phyloP scores from a whole-genome alignment of 176 grass and related monocot genomes.

The Hordeum marinum region DNA sequence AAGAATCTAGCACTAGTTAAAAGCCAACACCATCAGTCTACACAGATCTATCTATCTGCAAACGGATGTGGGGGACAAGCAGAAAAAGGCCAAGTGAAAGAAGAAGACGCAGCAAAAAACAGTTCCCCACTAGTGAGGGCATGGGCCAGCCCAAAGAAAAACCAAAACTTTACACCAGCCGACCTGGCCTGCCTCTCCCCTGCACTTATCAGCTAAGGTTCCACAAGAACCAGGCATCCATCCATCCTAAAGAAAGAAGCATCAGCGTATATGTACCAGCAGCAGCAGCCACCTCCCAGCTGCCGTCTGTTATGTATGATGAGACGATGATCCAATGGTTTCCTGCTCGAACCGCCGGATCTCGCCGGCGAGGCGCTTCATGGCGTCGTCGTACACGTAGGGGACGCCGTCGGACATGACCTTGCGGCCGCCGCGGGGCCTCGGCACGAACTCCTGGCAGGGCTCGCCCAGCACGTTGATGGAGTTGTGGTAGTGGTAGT shows the following conservation, averaged over 20 bases:
- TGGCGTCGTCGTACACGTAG: slow-evolving; percentile 65
- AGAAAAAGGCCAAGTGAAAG: neutral
- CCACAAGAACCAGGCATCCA: neutral
- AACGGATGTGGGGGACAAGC: neutral
- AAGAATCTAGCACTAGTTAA: slow-evolving; percentile 6
- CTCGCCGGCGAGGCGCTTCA: slow-evolving; percentile 40
- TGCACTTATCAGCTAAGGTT: neutral
- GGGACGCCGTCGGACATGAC: slow-evolving; percentile 55
- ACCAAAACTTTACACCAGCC: slow-evolving; percentile 49
- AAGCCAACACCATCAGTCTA: slow-evolving; percentile 18
- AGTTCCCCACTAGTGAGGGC: neutral
- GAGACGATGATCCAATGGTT: slow-evolving; percentile 23
- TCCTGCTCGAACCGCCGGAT: slow-evolving; percentile 62
- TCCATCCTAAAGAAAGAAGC: slow-evolving; percentile 33
- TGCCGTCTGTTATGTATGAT: slow-evolving; percentile 26
- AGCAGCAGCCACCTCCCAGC: neutral
- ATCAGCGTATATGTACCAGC: slow-evolving; percentile 31
- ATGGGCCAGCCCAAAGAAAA: slow-evolving; percentile 25
- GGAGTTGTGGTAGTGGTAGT: slow-evolving; percentile 87
- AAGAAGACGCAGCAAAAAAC: neutral
- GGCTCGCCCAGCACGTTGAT: slow-evolving; percentile 84
- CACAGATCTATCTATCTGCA: neutral
- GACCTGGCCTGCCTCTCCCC: slow-evolving; percentile 11
- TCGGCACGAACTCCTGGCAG: slow-evolving; percentile 50
- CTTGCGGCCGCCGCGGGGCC: slow-evolving; percentile 29